Evolutionary conservation across 1,284 basidiomycete species (phyloP).

Genomic region (Pseudozyma sp.): DNA sequence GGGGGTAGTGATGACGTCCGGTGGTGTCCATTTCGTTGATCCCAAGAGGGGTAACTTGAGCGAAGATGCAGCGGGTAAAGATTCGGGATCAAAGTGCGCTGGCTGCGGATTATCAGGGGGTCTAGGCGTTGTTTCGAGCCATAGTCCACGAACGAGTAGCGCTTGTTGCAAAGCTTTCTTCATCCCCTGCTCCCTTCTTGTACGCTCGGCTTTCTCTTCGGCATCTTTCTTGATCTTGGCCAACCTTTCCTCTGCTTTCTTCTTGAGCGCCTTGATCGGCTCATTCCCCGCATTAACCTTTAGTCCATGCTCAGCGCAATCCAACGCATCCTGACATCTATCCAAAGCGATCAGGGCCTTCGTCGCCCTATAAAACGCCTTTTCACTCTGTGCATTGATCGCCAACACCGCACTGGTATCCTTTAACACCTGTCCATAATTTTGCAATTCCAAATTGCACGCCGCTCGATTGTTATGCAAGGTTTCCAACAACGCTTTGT

Average conservation of each 20-base stretch:
- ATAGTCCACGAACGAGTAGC: constrained; percentile 73
- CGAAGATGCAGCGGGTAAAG: constrained; percentile 56
- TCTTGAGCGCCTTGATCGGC: constrained; percentile 48
- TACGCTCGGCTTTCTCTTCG: constrained; percentile 73
- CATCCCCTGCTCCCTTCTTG: constrained; percentile 72
- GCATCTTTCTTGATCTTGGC: constrained; percentile 72
- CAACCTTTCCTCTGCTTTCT: constrained; percentile 38
- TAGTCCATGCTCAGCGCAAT: constrained; percentile 53
- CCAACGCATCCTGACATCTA: constrained; percentile 49
- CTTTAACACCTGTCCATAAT: constrained; percentile 27
- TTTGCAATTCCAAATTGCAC: constrained; percentile 87
- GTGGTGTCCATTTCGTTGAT: constrained; percentile 49
- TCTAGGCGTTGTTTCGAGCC: constrained; percentile 51
- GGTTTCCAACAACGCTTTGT: constrained; percentile 75
- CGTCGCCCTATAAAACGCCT: constrained; percentile 64
- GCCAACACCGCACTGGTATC: constrained; percentile 27
- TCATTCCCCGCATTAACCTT: constrained; percentile 28
- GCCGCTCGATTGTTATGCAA: constrained; percentile 82
- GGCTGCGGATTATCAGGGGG: constrained; percentile 75
- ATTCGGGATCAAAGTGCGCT: constrained; percentile 72
- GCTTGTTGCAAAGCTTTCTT: constrained; percentile 73
- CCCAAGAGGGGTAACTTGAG: constrained; percentile 46
- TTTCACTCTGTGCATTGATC: constrained; percentile 50
- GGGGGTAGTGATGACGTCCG: constrained; percentile 72
- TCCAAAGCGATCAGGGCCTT: constrained; percentile 58